These are phyloP conservation scores for Luffa acutangula DNA, from an alignment of 306 rosid species.

Conservation along the genomic window DNA sequence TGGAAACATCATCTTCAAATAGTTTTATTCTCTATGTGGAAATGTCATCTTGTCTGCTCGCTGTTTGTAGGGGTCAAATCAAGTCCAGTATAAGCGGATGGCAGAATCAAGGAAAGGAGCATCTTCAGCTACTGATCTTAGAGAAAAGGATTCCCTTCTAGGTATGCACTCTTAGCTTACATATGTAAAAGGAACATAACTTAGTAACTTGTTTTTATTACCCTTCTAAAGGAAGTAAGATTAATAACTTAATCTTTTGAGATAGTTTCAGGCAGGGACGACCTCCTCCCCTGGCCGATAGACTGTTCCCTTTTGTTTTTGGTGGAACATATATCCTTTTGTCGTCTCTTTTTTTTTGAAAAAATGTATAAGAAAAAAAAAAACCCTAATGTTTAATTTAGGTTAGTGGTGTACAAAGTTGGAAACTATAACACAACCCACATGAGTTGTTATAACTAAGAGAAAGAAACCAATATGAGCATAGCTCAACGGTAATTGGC, in stretches of 20 bases:
- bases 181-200: neutral
- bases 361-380: too few species aligned
- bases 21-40: neutral
- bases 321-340: too few species aligned
- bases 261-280: too few species aligned
- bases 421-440: neutral
- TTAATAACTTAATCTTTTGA: neutral
- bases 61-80: slow-evolving; percentile 14
- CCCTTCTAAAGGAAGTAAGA: neutral
- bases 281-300: too few species aligned
- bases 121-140: slow-evolving; percentile 35
- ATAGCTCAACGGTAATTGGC: too few species aligned
- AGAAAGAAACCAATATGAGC: neutral
- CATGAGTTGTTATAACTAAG: neutral
- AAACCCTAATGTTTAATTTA: too few species aligned
- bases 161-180: slow-evolving; percentile 38
- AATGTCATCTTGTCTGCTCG: neutral
- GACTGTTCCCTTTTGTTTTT: too few species aligned
- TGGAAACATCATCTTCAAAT: neutral
- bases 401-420: neutral
- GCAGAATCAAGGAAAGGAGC: slow-evolving; percentile 46
- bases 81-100: slow-evolving; percentile 32
- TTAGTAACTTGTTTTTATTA: neutral
- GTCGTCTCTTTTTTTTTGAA: too few species aligned
- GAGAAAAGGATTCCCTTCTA: slow-evolving; percentile 36